A percentile compares a stretch with the other conserved stretches of the same genome.
These are phyloP conservation scores for Didymella segeticola DNA, from an alignment of 2,329 filamentous ascomycete genomes.

Conservation along the genomic window DNA sequence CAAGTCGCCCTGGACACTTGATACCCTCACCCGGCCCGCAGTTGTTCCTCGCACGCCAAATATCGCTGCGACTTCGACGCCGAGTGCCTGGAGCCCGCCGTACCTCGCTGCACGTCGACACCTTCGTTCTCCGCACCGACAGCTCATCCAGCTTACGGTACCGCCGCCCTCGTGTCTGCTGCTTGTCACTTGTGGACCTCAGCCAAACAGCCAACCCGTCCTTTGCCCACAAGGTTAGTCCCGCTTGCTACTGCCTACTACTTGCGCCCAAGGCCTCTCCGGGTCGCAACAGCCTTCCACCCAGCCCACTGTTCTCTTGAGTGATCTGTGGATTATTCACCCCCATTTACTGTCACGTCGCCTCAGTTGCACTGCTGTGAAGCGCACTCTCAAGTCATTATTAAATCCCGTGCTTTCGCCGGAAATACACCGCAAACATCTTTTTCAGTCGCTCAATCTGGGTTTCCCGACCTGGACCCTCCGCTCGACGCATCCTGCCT, in stretches of 20 bases:
- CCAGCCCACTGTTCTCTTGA: conserved; percentile 10
- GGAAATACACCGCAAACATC: conserved; percentile 5
- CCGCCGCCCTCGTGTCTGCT: conserved; percentile 15
- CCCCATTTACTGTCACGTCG: conserved; percentile 5
- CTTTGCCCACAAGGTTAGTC: conserved; percentile 38
- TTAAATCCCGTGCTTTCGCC: conserved; percentile 5
- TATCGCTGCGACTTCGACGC: conserved; percentile 23
- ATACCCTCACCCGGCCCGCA: conserved; percentile 34
- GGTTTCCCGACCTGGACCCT: not conserved
- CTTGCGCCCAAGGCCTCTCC: conserved; percentile 21
- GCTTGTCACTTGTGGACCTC: conserved; percentile 10
- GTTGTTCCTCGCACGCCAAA: conserved; percentile 29
- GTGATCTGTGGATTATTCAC: conserved; percentile 1
- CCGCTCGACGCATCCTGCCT: not conserved
- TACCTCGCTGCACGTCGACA: conserved; percentile 26
- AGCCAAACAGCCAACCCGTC: conserved; percentile 18
- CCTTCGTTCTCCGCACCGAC: conserved; percentile 17
- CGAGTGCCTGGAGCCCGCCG: conserved; percentile 40
- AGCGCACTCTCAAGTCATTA: not conserved
- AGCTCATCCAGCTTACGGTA: conserved; percentile 17
- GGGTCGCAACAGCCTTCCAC: conserved; percentile 14
- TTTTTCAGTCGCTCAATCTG: conserved; percentile 2
- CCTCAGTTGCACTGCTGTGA: not conserved
- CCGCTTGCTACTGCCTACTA: conserved; percentile 22
- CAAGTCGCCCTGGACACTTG: conserved; percentile 29